These are phyloP conservation scores for Amphirosellinia nigrospora DNA, from an alignment of 495 filamentous ascomycete species.

Conservation along the genomic window DNA sequence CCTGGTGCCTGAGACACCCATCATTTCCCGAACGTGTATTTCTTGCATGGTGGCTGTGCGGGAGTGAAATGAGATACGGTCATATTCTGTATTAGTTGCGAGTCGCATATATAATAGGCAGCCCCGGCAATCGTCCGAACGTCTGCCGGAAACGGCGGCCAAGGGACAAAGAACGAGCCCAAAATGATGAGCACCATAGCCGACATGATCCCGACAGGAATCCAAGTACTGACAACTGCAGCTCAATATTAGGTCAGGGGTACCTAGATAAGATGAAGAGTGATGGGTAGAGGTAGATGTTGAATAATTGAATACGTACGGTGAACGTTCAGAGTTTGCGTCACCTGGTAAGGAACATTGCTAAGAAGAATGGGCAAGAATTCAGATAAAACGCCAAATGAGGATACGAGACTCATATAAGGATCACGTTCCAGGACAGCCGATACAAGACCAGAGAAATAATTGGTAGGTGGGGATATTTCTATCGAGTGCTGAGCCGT, in stretches of 20 bases:
- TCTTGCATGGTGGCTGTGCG: slow-evolving; percentile 36
- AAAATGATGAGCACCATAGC: slow-evolving; percentile 46
- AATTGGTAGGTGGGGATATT: slow-evolving; percentile 41
- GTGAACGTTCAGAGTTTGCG: slow-evolving; percentile 44
- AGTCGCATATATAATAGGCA: slow-evolving; percentile 45
- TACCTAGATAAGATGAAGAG: not conserved
- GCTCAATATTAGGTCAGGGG: not conserved
- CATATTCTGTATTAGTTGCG: slow-evolving; percentile 31
- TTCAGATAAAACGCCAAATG: slow-evolving; percentile 45
- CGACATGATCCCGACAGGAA: slow-evolving; percentile 42
- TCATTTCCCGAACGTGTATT: slow-evolving; percentile 38
- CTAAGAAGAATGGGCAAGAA: slow-evolving; percentile 46
- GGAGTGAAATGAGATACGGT: slow-evolving; percentile 22
- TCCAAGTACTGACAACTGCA: slow-evolving; percentile 40
- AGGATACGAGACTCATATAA: slow-evolving; percentile 41
- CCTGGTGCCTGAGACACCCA: slow-evolving; percentile 28
- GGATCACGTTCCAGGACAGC: slow-evolving; percentile 39
- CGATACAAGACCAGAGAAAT: slow-evolving; percentile 44
- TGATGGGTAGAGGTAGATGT: slow-evolving; percentile 14
- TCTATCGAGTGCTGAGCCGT: slow-evolving; percentile 44
- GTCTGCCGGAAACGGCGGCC: slow-evolving; percentile 42
- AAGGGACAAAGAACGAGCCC: slow-evolving; percentile 36
- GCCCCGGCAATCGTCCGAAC: slow-evolving; percentile 38
- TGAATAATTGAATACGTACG: slow-evolving; percentile 11
- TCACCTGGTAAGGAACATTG: slow-evolving; percentile 48